These are phyloP conservation scores for Geosmithia putterillii DNA, from an alignment of 2,329 filamentous ascomycete species.

Conservation along the genomic window DNA sequence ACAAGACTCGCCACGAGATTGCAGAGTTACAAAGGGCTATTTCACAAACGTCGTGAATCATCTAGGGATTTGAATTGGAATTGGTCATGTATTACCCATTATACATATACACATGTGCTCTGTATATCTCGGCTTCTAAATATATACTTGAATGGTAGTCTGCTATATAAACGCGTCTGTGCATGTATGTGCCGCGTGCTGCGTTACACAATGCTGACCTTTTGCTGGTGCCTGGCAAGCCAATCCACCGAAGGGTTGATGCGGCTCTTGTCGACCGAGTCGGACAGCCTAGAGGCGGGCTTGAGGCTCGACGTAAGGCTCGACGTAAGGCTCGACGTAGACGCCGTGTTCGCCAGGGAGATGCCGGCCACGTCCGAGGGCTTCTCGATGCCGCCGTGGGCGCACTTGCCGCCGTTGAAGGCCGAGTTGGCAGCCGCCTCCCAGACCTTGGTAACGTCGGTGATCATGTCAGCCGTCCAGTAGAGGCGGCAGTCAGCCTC, in stretches of 20 bases:
- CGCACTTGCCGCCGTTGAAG: not conserved
- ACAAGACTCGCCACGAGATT: not conserved
- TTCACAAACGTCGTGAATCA: no score
- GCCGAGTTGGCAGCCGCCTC: slow-evolving; percentile 5
- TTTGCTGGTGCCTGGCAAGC: not conserved
- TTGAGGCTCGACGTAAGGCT: no score
- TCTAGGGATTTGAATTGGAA: no score
- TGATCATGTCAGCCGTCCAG: slow-evolving; percentile 36
- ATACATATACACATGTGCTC: no score
- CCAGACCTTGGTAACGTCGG: slow-evolving; percentile 36
- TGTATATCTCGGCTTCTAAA: no score
- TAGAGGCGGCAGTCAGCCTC: slow-evolving; percentile 45
- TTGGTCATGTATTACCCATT: no score
- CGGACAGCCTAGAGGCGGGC: not conserved
- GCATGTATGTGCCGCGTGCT: no score
- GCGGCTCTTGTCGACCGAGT: not conserved
- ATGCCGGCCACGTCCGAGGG: no score
- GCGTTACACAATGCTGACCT: not conserved
- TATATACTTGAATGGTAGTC: not conserved
- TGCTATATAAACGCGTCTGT: no score
- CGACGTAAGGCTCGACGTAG: no score
- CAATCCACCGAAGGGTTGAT: not conserved
- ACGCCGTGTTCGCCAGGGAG: no score
- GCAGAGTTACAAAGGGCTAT: slow-evolving; percentile 1
- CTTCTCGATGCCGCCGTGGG: not conserved